phyloP scores from a whole-genome alignment of 345 rosid genomes.

The Lepidium sativum region DNA sequence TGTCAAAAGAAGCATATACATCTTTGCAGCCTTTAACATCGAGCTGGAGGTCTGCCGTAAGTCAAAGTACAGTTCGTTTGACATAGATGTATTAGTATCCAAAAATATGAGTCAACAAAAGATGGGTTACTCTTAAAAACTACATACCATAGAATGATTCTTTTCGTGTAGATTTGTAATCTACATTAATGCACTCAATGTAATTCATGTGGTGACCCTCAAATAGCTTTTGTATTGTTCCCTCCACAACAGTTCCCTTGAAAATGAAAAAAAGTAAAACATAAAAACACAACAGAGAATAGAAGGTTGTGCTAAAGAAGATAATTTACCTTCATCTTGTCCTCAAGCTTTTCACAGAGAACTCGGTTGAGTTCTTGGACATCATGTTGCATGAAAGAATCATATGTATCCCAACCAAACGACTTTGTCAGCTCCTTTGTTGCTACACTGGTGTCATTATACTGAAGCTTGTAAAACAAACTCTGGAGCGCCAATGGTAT shows the following conservation, averaged over 20 bases:
- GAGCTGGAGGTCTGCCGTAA: conserved; percentile 82
- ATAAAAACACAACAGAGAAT: conserved; percentile 5
- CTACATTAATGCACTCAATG: conserved; percentile 96
- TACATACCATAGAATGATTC: conserved; percentile 88
- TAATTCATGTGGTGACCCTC: conserved; percentile 99
- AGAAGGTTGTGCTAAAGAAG: conserved; percentile 3
- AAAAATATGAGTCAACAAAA: not conserved
- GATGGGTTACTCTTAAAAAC: not conserved
- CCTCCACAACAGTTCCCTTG: conserved; percentile 99
- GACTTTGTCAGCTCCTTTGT: conserved; percentile 92
- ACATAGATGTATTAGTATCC: conserved; percentile 1
- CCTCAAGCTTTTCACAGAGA: conserved; percentile 88
- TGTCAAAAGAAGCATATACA: conserved; percentile 96
- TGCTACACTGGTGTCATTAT: conserved; percentile 86
- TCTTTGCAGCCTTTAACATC: conserved; percentile 97
- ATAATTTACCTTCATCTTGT: conserved; percentile 79
- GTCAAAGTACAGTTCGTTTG: conserved; percentile 16
- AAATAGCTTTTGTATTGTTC: conserved; percentile 90
- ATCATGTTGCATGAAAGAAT: conserved; percentile 99
- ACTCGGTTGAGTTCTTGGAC: conserved; percentile 98
- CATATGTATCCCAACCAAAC: conserved; percentile 98
- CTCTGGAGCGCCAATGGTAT: conserved; percentile 96
- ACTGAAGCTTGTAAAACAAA: conserved; percentile 93
- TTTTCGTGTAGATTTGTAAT: conserved; percentile 86
- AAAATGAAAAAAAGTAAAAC: not conserved